These are phyloP conservation scores for Exophiala oligosperma DNA, from an alignment of 2,329 filamentous ascomycete species.

Conservation along the genomic window DNA sequence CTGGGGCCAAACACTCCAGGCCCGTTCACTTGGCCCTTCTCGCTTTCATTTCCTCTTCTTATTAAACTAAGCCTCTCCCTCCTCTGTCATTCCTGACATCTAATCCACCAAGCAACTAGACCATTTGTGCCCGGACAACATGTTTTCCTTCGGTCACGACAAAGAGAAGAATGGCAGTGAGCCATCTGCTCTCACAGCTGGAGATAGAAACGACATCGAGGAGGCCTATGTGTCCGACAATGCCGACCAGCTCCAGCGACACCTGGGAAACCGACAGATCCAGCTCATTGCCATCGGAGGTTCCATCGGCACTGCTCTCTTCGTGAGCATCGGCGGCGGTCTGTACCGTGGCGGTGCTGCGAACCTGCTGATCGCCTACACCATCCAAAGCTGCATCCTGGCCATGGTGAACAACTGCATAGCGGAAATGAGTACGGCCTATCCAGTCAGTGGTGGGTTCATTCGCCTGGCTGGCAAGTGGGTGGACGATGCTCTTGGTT, in stretches of 20 bases:
- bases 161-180: too few relatives aligned
- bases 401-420: conserved; percentile 39
- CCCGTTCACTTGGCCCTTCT: too few relatives aligned
- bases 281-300: conserved; percentile 34
- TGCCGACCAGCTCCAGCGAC: conserved; percentile 15
- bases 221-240: neutral
- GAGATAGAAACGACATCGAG: neutral
- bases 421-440: conserved; percentile 27
- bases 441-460: conserved; percentile 42
- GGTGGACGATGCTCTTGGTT: conserved; percentile 47
- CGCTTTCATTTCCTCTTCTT: too few relatives aligned
- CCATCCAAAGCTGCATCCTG: conserved; percentile 31
- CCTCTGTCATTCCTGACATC: too few relatives aligned
- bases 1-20: too few relatives aligned
- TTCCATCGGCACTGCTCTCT: conserved; percentile 41
- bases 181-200: too few relatives aligned
- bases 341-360: conserved; percentile 38
- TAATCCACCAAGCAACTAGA: too few relatives aligned
- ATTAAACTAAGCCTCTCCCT: too few relatives aligned
- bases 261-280: conserved; percentile 19
- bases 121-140: too few relatives aligned
- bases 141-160: too few relatives aligned
- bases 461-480: conserved; percentile 43
- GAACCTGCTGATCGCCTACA: conserved; percentile 39
- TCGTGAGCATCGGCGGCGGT: conserved; percentile 41